Evolutionary conservation across 1,139 yeast species (phyloP).

Genomic region (Zygosaccharomyces sapae): DNA sequence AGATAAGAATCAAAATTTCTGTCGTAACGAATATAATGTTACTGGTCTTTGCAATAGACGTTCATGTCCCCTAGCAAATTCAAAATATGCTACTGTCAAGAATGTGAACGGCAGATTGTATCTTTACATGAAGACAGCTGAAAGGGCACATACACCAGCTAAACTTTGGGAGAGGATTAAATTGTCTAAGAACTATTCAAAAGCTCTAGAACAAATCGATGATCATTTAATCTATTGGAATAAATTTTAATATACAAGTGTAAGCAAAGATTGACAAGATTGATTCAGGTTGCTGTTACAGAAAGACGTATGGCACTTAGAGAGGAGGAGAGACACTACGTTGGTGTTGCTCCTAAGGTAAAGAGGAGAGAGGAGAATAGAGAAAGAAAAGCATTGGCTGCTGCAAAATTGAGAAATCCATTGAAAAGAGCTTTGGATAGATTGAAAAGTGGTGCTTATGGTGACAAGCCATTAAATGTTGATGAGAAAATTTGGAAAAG

Average conservation of each 20-base stretch:
- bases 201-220: slow-evolving; percentile 84
- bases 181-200: slow-evolving; percentile 79
- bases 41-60: slow-evolving; percentile 88
- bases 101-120: slow-evolving; percentile 83
- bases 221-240: slow-evolving; percentile 89
- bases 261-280: slow-evolving; percentile 88
- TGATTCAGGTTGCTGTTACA: slow-evolving; percentile 94
- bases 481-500: slow-evolving; percentile 94
- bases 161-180: slow-evolving; percentile 92
- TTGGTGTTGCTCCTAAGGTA: slow-evolving; percentile 88
- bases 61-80: slow-evolving; percentile 94
- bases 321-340: slow-evolving; percentile 89
- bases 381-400: slow-evolving; percentile 93
- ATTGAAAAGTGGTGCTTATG: slow-evolving; percentile 95
- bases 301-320: slow-evolving; percentile 88
- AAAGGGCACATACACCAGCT: slow-evolving; percentile 91
- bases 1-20: slow-evolving; percentile 74
- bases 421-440: slow-evolving; percentile 92
- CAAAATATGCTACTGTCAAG: slow-evolving; percentile 92
- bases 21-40: slow-evolving; percentile 85
- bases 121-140: slow-evolving; percentile 94
- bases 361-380: slow-evolving; percentile 85
- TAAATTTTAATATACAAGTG: slow-evolving; percentile 87
- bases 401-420: slow-evolving; percentile 94
- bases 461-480: slow-evolving; percentile 94